Evolutionary conservation across 148 eudicot genomes (phyloP).

Genomic region (Vaccinium myrtillus): DNA sequence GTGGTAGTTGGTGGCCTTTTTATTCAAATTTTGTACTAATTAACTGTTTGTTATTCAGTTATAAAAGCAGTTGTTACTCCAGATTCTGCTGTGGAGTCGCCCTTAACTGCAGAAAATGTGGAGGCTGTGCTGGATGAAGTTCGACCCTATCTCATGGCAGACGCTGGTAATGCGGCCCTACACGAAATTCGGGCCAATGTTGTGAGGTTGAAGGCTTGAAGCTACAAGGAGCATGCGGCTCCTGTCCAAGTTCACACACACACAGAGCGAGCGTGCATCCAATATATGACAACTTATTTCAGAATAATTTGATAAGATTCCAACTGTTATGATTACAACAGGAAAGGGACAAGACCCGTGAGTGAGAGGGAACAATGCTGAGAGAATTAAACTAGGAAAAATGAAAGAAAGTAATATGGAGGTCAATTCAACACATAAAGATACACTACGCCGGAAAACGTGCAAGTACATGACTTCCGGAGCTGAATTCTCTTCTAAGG

Average conservation of each 20-base stretch:
- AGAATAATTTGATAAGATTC: background rate
- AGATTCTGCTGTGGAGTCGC: constrained; percentile 64
- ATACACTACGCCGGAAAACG: background rate
- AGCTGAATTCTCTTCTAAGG: background rate
- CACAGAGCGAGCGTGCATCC: no score
- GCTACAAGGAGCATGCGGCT: constrained; percentile 95
- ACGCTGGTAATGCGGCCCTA: constrained; percentile 91
- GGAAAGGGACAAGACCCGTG: background rate
- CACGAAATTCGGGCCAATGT: constrained; percentile 89
- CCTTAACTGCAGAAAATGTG: constrained; percentile 84
- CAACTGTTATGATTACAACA: background rate
- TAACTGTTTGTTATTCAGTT: no score
- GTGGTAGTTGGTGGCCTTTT: no score
- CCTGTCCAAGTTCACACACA: constrained; percentile 70
- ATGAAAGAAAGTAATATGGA: background rate
- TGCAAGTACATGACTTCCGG: background rate
- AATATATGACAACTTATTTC: background rate
- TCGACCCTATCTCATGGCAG: constrained; percentile 82
- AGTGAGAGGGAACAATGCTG: background rate
- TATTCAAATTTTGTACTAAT: no score
- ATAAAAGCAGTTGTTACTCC: constrained; percentile 59
- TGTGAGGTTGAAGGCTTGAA: constrained; percentile 70
- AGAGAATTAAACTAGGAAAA: background rate
- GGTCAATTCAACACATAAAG: background rate
- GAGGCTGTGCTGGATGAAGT: constrained; percentile 84